Percentiles rank a stretch among this genome's conserved stretches.
These are phyloP conservation scores for Chrysoporthe austroafricana DNA, from an alignment of 2,329 filamentous ascomycete species.

Conservation along the genomic window DNA sequence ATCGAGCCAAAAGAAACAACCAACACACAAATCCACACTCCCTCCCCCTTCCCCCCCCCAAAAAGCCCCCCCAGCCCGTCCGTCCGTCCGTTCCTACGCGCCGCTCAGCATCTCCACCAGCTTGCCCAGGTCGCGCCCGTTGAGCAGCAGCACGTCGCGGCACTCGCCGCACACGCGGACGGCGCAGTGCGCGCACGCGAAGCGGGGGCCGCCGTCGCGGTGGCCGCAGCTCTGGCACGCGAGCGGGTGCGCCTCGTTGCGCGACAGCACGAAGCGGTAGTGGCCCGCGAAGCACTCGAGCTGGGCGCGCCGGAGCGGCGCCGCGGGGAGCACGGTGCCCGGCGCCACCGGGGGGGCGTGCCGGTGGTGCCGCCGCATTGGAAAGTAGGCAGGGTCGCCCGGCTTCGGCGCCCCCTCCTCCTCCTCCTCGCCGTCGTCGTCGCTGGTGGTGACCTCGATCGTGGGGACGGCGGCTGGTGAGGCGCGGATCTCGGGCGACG, in stretches of 20 bases:
- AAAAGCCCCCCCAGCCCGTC: too few species aligned
- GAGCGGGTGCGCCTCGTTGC: conserved; percentile 55
- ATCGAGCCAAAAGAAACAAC: background rate
- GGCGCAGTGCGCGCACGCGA: conserved; percentile 54
- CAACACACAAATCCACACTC: background rate
- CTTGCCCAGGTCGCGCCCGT: conserved; percentile 47
- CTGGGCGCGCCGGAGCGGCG: conserved; percentile 45
- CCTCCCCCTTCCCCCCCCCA: too few species aligned
- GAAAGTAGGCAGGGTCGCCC: conserved; percentile 34
- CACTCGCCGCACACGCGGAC: conserved; percentile 57
- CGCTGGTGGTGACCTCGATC: conserved; percentile 15
- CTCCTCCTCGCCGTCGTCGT: background rate
- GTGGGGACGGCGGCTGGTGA: conserved; percentile 5
- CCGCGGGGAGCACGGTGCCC: conserved; percentile 46
- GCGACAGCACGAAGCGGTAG: conserved; percentile 50
- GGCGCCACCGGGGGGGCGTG: conserved; percentile 32
- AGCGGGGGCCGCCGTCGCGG: conserved; percentile 49
- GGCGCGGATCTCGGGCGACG: conserved; percentile 8
- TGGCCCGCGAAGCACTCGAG: conserved; percentile 54
- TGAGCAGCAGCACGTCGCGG: conserved; percentile 44
- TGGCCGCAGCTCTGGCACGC: conserved; percentile 58
- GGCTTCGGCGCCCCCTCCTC: background rate
- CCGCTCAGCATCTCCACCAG: conserved; percentile 40
- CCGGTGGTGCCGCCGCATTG: conserved; percentile 35
- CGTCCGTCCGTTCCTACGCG: background rate